phyloP scores from a whole-genome alignment of 495 filamentous ascomycete genomes.

The Talaromyces thailandensis region DNA sequence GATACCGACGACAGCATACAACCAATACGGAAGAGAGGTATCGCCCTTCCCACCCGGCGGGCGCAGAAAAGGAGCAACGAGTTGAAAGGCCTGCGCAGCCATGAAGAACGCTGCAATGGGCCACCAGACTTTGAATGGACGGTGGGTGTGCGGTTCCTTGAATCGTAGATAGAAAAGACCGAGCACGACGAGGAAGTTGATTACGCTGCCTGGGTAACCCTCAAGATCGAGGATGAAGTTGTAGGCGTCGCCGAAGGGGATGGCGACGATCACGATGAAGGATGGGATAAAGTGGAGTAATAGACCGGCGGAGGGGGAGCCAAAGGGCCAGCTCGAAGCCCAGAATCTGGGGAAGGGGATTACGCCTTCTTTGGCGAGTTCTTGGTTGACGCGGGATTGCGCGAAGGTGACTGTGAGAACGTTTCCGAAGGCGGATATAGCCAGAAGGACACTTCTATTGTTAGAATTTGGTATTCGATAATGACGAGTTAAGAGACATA shows the following conservation, averaged over 20 bases:
- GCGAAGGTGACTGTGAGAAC: constrained; percentile 64
- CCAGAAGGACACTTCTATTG: constrained; percentile 35
- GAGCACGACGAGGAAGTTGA: constrained; percentile 44
- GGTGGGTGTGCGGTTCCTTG: constrained; percentile 42
- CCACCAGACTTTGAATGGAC: constrained; percentile 56
- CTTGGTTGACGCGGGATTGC: constrained; percentile 55
- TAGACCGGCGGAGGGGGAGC: constrained; percentile 52
- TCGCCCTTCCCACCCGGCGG: constrained; percentile 23
- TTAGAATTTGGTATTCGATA: background rate
- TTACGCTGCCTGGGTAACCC: constrained; percentile 54
- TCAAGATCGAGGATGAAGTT: constrained; percentile 62
- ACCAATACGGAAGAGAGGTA: constrained; percentile 29
- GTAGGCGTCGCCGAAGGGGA: constrained; percentile 53
- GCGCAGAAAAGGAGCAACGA: constrained; percentile 30
- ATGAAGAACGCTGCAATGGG: constrained; percentile 27
- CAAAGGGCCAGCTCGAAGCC: constrained; percentile 53
- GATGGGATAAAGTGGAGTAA: constrained; percentile 57
- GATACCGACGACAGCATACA: constrained; percentile 26
- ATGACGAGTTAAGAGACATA: background rate
- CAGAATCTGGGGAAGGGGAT: constrained; percentile 54
- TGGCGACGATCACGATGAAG: constrained; percentile 49
- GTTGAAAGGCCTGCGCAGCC: constrained; percentile 23
- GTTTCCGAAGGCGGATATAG: constrained; percentile 56
- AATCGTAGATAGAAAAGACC: constrained; percentile 54
- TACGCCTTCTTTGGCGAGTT: constrained; percentile 55